Conservation (phyloP, 768 basidiomycete species). For the Amanita subjunquillea region DNA sequence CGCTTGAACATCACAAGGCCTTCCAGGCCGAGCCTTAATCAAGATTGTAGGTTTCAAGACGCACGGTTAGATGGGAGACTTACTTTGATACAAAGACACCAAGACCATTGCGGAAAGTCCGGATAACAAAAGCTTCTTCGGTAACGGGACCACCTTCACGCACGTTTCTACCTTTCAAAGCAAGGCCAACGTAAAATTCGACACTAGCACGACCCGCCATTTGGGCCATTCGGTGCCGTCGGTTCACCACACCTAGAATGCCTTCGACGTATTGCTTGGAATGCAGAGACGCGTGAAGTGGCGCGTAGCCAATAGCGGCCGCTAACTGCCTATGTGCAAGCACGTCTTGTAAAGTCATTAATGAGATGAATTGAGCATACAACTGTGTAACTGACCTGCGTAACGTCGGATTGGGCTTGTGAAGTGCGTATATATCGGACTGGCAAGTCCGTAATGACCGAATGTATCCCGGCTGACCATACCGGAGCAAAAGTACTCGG, state of each 20-base stretch:
- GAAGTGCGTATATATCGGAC: conserved; percentile 95
- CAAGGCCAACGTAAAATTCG: conserved; percentile 95
- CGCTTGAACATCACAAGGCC: conserved; percentile 92
- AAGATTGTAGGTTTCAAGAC: not conserved
- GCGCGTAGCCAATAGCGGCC: conserved; percentile 75
- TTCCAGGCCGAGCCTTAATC: conserved; percentile 76
- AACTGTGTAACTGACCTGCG: conserved; percentile 47
- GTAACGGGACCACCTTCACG: conserved; percentile 23
- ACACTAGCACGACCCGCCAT: conserved; percentile 96
- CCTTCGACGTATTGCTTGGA: conserved; percentile 85
- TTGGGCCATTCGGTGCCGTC: conserved; percentile 91
- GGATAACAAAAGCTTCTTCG: conserved; percentile 89
- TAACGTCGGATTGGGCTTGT: conserved; percentile 96
- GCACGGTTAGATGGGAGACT: conserved; percentile 19
- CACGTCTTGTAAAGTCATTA: conserved; percentile 46
- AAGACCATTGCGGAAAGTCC: conserved; percentile 89
- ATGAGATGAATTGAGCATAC: not conserved
- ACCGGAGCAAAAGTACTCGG: conserved; percentile 96
- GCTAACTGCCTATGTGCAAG: conserved; percentile 89
- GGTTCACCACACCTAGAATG: conserved; percentile 78
- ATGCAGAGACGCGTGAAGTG: conserved; percentile 82
- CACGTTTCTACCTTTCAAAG: conserved; percentile 62
- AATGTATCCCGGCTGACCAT: conserved; percentile 89
- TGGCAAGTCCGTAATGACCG: conserved; percentile 96
- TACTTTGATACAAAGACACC: conserved; percentile 95